Conservation (phyloP, 306 rosid species). For the Lathyrus aphaca region DNA sequence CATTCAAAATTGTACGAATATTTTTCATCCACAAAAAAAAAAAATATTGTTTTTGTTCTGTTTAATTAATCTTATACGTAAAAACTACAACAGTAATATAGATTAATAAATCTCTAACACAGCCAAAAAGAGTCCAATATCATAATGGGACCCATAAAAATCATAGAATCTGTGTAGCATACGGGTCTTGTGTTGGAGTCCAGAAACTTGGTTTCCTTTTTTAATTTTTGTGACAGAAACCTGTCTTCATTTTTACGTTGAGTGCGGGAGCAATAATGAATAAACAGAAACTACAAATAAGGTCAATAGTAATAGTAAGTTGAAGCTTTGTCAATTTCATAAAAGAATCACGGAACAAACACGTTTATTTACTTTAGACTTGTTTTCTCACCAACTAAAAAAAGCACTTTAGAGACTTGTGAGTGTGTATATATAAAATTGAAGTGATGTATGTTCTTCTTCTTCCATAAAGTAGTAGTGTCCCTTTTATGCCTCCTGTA, state of each 20-base stretch:
- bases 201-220: background rate
- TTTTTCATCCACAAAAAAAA: no score
- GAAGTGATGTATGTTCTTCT: background rate
- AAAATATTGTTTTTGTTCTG: no score
- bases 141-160: background rate
- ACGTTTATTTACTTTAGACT: background rate
- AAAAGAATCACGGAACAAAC: background rate
- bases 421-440: background rate
- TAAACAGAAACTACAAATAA: background rate
- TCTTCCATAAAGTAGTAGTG: background rate
- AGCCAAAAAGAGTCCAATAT: no score
- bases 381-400: background rate
- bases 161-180: background rate
- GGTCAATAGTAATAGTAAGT: background rate
- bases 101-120: no score
- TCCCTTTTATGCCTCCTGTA: background rate
- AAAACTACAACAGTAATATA: no score
- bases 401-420: background rate
- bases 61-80: no score
- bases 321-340: background rate
- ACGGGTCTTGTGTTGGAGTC: background rate
- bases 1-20: background rate
- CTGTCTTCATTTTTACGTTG: background rate
- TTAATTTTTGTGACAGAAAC: background rate
- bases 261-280: constrained; percentile 2